Percentiles rank a stretch among this genome's conserved stretches.
Conservation (phyloP, 1,139 yeast genomes). For the Zhuliangozyma blackwelliae region DNA sequence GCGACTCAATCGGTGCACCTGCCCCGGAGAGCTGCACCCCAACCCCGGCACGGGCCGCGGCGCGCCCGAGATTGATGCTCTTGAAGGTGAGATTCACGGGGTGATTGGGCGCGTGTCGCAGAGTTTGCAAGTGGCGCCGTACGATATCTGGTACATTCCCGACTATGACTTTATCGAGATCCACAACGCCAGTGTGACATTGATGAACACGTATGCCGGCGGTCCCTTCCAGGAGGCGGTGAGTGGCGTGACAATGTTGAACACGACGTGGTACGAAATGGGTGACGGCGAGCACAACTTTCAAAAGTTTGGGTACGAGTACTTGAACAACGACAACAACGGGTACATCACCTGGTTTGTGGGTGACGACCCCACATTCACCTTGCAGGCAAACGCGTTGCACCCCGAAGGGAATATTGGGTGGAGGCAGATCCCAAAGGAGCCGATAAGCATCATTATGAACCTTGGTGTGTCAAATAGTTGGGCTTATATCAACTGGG, state of each 20-base stretch:
- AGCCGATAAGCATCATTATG: conserved; percentile 79
- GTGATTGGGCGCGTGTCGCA: conserved; percentile 69
- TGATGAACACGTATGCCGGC: conserved; percentile 75
- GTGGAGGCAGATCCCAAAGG: conserved; percentile 73
- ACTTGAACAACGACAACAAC: conserved; percentile 61
- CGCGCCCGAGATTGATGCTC: conserved; percentile 83
- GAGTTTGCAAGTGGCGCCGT: conserved; percentile 80
- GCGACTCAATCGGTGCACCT: conserved; percentile 62
- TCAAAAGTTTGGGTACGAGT: conserved; percentile 80
- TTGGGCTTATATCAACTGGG: conserved; percentile 86
- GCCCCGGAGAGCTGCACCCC: conserved; percentile 77
- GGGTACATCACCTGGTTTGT: conserved; percentile 86
- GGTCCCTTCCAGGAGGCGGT: conserved; percentile 87
- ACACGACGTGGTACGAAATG: conserved; percentile 70
- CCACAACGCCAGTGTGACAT: conserved; percentile 55
- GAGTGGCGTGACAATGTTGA: conserved; percentile 68
- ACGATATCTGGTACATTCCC: conserved; percentile 82
- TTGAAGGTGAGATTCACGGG: conserved; percentile 69
- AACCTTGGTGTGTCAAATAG: conserved; percentile 76
- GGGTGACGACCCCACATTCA: conserved; percentile 64
- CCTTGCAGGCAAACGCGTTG: conserved; percentile 58
- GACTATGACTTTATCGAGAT: conserved; percentile 70
- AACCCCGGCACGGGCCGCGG: conserved; percentile 79
- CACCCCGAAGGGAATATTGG: conserved; percentile 84
- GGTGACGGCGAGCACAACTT: conserved; percentile 42